Evolutionary conservation across 1,284 basidiomycete species (phyloP), one percentile per base, ranked within the genome.

Genomic region (Naganishia sp.): DNA sequence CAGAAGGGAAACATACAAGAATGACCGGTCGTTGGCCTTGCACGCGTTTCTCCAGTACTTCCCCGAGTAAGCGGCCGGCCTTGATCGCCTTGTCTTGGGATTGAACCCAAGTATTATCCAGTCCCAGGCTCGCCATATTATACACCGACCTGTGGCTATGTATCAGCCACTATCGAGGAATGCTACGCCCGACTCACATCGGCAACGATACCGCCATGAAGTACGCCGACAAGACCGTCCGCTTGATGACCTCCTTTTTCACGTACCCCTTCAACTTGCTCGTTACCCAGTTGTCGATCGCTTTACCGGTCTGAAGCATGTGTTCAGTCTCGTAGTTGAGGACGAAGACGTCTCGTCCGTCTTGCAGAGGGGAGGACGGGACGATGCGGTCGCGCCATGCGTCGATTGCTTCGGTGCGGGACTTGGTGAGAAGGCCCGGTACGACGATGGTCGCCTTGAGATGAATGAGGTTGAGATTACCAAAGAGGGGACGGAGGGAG

Each of bases 21-120:
- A 82, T 73, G 2, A 83, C 81, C 0, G 84, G 84, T 0, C 84
- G 77, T 69, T 83, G 81, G 7, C 84, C 84, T 70, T 85, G 84
- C 0, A 84, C 81, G 31, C 81, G 76, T 66, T 84, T 81, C 48
- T 81, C 77, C 23, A 86, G 76, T 7, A 84, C 83, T 59, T 84
- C 83, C 7, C 84, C 84, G 0, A 86, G 78, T 10, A 86, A 74
- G 21, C 81, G 71, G 1, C 84, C 84, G 0, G 84, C 84, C 69
- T 83, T 83, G 59, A 75, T 74, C 0, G 82, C 81, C 50, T 80
- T 75, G 69, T 83, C 82, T 68, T 80, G 75, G 0, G 73, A 78
- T 74, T 75, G 75, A 78, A 79, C 77, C 80, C 82, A 81, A 0
- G 76, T 75, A 63, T 80, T 81, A 67, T 76, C 81, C 39, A 75